These are phyloP conservation scores for Waltergamsia citrina DNA, from an alignment of 2,329 filamentous ascomycete genomes.

Conservation along the genomic window DNA sequence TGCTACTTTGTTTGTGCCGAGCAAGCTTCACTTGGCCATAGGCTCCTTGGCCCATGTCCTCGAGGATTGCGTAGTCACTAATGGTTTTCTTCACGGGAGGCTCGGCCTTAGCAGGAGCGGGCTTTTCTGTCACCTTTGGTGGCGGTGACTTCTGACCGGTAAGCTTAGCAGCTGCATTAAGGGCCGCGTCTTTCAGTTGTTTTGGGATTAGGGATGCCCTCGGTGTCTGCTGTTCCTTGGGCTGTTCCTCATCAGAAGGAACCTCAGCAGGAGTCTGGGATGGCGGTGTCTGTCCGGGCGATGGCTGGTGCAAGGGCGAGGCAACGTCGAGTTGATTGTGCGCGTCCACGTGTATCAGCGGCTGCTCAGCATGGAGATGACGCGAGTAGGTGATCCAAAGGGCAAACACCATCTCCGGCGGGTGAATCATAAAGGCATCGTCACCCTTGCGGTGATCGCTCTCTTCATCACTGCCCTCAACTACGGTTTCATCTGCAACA, in stretches of 20 bases:
- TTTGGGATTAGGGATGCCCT: conserved; percentile 40
- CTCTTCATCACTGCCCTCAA: conserved; percentile 49
- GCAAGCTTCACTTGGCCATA: conserved; percentile 97
- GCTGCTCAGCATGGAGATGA: conserved; percentile 71
- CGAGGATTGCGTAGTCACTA: conserved; percentile 80
- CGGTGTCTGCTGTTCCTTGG: conserved; percentile 27
- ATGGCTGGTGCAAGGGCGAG: conserved; percentile 59
- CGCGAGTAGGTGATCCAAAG: conserved; percentile 96
- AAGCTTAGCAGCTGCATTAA: conserved; percentile 44
- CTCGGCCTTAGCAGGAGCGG: conserved; percentile 17
- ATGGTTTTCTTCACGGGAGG: conserved; percentile 66
- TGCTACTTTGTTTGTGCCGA: conserved; percentile 68
- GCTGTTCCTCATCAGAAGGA: conserved; percentile 39
- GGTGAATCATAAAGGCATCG: conserved; percentile 32
- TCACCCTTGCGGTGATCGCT: conserved; percentile 27
- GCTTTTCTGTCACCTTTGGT: conserved; percentile 2
- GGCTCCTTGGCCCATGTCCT: conserved; percentile 97
- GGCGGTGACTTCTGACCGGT: conserved; percentile 24
- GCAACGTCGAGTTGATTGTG: conserved; percentile 2
- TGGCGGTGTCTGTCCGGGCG: conserved; percentile 59
- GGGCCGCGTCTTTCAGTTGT: conserved; percentile 47
- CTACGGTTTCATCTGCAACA: conserved; percentile 53
- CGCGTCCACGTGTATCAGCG: conserved; percentile 43
- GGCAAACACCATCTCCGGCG: conserved; percentile 79
- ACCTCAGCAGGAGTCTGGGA: conserved; percentile 48